A percentile compares a stretch with the other conserved stretches of the same genome.
Conservation (phyloP, 768 basidiomycete genomes). For the Sarcodon sp. region DNA sequence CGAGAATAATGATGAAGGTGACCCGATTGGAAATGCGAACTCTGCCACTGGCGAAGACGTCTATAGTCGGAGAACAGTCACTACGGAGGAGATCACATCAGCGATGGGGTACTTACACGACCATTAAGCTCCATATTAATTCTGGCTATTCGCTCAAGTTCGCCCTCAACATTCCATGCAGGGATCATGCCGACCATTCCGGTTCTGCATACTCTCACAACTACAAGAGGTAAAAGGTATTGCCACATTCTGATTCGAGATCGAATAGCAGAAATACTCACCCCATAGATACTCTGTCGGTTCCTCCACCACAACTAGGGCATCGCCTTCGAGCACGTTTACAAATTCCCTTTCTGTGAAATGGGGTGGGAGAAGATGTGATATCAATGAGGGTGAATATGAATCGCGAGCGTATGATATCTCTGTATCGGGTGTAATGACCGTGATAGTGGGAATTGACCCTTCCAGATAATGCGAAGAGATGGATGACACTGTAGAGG, state of each 20-base stretch:
- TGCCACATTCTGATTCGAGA: background rate
- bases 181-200: background rate
- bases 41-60: no score
- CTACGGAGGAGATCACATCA: no score
- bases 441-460: no score
- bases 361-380: no score
- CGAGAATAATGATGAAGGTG: no score
- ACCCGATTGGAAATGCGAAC: no score
- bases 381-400: no score
- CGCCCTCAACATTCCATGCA: background rate
- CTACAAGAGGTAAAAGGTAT: background rate
- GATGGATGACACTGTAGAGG: no score
- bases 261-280: background rate
- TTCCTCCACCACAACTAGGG: background rate
- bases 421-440: no score
- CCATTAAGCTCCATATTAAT: background rate
- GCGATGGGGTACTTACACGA: background rate
- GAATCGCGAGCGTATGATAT: no score
- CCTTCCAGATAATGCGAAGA: no score
- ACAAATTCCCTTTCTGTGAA: background rate
- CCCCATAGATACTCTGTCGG: background rate
- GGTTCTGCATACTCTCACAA: background rate
- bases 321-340: background rate
- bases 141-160: background rate
- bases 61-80: no score